A percentile compares a stretch with the other conserved stretches of the same genome.
Conservation (phyloP, 306 rosid species). For the Rubus parviflorus region DNA sequence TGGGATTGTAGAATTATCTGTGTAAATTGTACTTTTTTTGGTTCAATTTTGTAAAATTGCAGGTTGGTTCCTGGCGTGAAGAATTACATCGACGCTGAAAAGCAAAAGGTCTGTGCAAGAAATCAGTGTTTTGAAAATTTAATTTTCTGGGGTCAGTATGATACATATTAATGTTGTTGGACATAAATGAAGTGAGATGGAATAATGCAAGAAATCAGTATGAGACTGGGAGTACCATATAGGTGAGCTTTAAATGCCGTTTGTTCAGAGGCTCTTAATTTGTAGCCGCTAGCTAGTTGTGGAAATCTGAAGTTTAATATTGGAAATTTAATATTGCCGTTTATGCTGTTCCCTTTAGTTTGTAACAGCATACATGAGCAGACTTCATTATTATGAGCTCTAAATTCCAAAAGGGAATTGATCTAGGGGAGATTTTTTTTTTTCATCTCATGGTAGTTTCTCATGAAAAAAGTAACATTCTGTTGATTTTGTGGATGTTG, state of each 20-base stretch:
- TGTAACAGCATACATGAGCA: not conserved
- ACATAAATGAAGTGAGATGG: constrained; percentile 10
- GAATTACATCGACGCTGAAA: constrained; percentile 48
- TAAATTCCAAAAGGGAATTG: not conserved
- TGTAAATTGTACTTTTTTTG: not conserved
- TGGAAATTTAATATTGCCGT: not conserved
- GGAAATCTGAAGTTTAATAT: not conserved
- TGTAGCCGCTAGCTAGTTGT: not conserved
- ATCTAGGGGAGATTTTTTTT: not conserved
- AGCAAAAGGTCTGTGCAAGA: constrained; percentile 51
- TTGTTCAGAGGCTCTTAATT: not conserved
- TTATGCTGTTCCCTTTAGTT: not conserved
- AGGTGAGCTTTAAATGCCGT: constrained; percentile 16
- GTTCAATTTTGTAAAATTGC: constrained; percentile 3
- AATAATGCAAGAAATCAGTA: not conserved
- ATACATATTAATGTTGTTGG: not conserved
- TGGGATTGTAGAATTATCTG: too few species aligned
- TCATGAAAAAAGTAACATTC: not conserved
- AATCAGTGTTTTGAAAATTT: too few species aligned
- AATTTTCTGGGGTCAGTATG: constrained; percentile 2
- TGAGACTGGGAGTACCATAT: not conserved
- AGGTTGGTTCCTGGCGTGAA: constrained; percentile 55
- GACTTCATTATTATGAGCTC: not conserved
- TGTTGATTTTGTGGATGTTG: constrained; percentile 24
- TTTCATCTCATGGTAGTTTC: not conserved